Base-by-base conservation (phyloP, 2,329 filamentous ascomycete species). In the Aspergillus sp. region DNA sequence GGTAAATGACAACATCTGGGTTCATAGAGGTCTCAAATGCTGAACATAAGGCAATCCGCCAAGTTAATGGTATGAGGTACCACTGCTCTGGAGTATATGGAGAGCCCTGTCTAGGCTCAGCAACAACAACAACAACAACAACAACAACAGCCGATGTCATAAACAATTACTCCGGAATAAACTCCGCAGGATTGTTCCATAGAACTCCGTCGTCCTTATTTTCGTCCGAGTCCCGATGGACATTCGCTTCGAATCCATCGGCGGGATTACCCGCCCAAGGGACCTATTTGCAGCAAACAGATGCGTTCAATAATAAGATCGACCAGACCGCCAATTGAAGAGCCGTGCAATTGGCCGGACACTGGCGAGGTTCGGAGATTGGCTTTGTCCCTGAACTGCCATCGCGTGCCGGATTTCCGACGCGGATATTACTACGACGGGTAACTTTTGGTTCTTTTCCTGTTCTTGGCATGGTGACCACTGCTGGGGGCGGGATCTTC, bases 401-500 rank as follows among this genome's bases (percentile, higher is more conserved):
- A 22, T 17, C 42, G 43, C n/a, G 49, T 46, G 42, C 49, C 49
- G 49, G 49, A 50, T 30, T 50, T 45, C 49, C 49, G 49, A 50
- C 20, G 42, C 43, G 24, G 24, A 7, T 38, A 3, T 50, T 50
- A 50, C 48, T 45, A 17, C 10, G 40, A 50, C 33, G 7, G 33
- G 47, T 44, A 50, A 44, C 9, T 11, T 38, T 45, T 8, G 17
- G 14, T 16, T 32, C 38, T 44, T 6, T 10, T 17, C 24, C 30
- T 20, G 26, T 36, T 26, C 17, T 42, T 42, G 26, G 26, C 26
- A 9, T 11, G 26, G 26, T 30, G 26, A 30, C 26, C 8, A 30
- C 3, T 42, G 4, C 19, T 20, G 9, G 17, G 42, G n/a, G 9
- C 8, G 22, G 13, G 42, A 26, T 17, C 26, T 24, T 45, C n/a